A percentile compares a stretch with the other conserved stretches of the same genome.
Conservation (phyloP, 2,329 filamentous ascomycete genomes). For the Aspergillus hiratsukae region DNA sequence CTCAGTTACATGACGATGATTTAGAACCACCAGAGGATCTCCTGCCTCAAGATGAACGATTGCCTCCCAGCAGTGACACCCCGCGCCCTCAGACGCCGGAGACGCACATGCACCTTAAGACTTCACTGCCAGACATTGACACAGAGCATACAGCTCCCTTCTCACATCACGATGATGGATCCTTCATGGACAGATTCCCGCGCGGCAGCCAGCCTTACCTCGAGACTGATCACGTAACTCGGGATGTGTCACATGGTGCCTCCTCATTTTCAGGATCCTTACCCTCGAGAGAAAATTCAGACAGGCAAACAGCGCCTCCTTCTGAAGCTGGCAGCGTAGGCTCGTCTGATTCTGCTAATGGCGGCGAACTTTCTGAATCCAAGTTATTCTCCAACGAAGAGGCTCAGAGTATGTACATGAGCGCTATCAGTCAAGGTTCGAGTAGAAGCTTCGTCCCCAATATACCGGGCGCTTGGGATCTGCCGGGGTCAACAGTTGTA, state of each 20-base stretch:
- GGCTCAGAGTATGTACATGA: slow-evolving; percentile 51
- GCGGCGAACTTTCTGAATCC: slow-evolving; percentile 41
- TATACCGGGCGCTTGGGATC: slow-evolving; percentile 43
- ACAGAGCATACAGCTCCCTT: slow-evolving; percentile 1
- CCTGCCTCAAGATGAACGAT: slow-evolving; percentile 4
- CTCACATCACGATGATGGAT: background rate
- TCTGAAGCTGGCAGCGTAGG: slow-evolving; percentile 22
- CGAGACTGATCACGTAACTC: background rate
- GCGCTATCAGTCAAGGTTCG: slow-evolving; percentile 50
- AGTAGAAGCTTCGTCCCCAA: slow-evolving; percentile 25
- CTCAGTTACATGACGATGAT: slow-evolving; percentile 32
- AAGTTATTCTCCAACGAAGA: slow-evolving; percentile 46
- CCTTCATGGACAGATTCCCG: background rate
- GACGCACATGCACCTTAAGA: slow-evolving; percentile 6
- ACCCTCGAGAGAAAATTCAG: background rate
- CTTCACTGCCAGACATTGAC: slow-evolving; percentile 1
- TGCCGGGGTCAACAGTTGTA: slow-evolving; percentile 16
- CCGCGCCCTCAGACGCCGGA: slow-evolving; percentile 14
- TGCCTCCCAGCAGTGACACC: slow-evolving; percentile 12
- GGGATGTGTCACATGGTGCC: slow-evolving; percentile 1
- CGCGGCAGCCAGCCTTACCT: slow-evolving; percentile 3
- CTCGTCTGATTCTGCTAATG: slow-evolving; percentile 22
- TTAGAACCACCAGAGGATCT: slow-evolving; percentile 21
- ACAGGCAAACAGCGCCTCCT: slow-evolving; percentile 8
- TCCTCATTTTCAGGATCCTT: background rate